Evolutionary conservation across 305 asterid genomes (phyloP).

Genomic region (Plantago coronopus): DNA sequence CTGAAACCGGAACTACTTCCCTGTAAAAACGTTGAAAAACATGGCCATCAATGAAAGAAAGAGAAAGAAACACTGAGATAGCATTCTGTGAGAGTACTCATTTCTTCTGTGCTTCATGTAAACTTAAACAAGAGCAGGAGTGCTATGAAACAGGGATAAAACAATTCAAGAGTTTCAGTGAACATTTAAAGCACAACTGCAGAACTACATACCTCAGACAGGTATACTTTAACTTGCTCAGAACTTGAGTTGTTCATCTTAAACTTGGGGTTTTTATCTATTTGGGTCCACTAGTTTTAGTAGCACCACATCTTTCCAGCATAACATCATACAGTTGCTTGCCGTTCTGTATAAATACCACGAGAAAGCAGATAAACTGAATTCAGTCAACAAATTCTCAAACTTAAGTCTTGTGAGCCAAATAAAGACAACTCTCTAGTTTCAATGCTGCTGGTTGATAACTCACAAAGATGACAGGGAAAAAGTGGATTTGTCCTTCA

Average conservation of each 20-base stretch:
- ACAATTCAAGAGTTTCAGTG: neutral
- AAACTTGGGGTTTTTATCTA: slow-evolving; percentile 22
- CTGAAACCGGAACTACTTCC: slow-evolving; percentile 16
- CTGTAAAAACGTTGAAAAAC: slow-evolving; percentile 5
- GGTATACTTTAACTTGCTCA: slow-evolving; percentile 16
- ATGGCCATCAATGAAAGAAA: neutral
- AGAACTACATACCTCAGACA: slow-evolving; percentile 27
- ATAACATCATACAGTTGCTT: slow-evolving; percentile 81
- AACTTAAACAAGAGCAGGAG: neutral
- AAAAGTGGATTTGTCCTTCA: slow-evolving; percentile 84
- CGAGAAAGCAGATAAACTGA: slow-evolving; percentile 9
- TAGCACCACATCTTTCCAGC: slow-evolving; percentile 79
- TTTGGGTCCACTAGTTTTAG: slow-evolving; percentile 76
- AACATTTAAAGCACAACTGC: neutral
- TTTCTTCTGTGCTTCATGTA: neutral
- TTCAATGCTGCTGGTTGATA: slow-evolving; percentile 11
- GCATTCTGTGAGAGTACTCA: neutral
- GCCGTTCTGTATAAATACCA: slow-evolving; percentile 47
- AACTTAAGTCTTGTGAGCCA: slow-evolving; percentile 20
- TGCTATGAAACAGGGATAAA: neutral
- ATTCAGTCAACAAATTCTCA: slow-evolving; percentile 9
- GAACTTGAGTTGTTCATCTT: slow-evolving; percentile 13
- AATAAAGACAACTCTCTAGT: slow-evolving; percentile 21
- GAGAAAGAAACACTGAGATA: neutral
- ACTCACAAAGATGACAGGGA: slow-evolving; percentile 77